A percentile compares a stretch with the other conserved stretches of the same genome.
Conservation (phyloP, 129 eudicot species). For the Escallonia herrerae region DNA sequence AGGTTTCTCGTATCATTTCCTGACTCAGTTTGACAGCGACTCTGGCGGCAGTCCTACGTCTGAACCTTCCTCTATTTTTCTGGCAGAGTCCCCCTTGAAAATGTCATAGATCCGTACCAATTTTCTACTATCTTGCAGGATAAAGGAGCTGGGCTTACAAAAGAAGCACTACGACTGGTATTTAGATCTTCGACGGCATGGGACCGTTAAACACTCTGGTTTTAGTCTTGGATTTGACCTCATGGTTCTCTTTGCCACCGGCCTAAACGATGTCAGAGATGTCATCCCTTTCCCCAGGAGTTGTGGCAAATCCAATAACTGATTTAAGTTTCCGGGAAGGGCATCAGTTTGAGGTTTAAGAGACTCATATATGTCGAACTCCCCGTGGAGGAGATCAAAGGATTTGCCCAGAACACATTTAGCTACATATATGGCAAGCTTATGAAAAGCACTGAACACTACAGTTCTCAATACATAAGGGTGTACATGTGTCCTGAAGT, state of each 20-base stretch:
- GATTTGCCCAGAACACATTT: too few species aligned
- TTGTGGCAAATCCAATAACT: conserved; percentile 51
- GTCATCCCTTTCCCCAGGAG: conserved; percentile 77
- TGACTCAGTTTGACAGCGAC: neutral
- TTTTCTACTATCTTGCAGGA: conserved; percentile 32
- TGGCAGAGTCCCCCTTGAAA: neutral
- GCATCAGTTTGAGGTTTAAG: neutral
- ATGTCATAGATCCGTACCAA: neutral
- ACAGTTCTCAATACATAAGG: too few species aligned
- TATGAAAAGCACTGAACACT: too few species aligned
- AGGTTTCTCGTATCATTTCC: neutral
- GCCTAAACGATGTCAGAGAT: conserved; percentile 67
- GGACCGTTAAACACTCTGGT: conserved; percentile 61
- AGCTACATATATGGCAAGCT: too few species aligned
- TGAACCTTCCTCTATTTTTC: neutral
- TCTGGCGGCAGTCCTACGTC: neutral
- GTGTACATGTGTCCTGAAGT: too few species aligned
- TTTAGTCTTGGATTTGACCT: conserved; percentile 62
- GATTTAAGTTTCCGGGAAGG: conserved; percentile 10
- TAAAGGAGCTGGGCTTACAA: conserved; percentile 51
- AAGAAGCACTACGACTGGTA: conserved; percentile 74
- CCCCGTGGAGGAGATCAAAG: too few species aligned
- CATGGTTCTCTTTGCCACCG: conserved; percentile 72
- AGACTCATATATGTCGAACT: too few species aligned
- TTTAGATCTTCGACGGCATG: conserved; percentile 73